Conservation (phyloP, 208 protist genomes). For the Trichomonas tenax region DNA sequence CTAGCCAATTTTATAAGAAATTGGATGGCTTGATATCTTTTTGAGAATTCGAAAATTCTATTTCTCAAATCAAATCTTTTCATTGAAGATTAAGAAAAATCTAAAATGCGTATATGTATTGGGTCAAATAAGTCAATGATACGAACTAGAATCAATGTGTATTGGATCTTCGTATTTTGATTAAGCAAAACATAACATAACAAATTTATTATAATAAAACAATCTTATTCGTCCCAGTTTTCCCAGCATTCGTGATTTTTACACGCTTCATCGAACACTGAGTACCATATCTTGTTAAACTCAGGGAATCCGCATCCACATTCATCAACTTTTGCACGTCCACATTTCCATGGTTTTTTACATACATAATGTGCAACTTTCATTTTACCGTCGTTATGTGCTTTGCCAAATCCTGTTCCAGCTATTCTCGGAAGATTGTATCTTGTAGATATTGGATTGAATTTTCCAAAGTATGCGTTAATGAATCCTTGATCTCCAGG, state of each 20-base stretch:
- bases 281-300: not conserved
- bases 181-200: too few species aligned
- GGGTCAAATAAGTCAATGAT: too few species aligned
- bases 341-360: conserved; percentile 17
- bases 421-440: not conserved
- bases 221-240: not conserved
- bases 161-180: too few species aligned
- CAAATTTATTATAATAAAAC: too few species aligned
- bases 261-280: not conserved
- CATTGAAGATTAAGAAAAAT: too few species aligned
- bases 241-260: not conserved
- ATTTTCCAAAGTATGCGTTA: not conserved
- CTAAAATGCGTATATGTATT: too few species aligned
- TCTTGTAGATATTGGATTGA: not conserved
- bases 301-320: not conserved
- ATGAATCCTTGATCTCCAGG: not conserved
- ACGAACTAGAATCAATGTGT: too few species aligned
- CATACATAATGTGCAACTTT: not conserved
- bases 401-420: not conserved
- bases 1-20: too few species aligned
- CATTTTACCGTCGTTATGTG: not conserved
- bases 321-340: not conserved
- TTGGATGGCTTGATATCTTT: too few species aligned
- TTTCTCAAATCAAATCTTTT: too few species aligned
- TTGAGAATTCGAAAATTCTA: too few species aligned